phyloP scores from a whole-genome alignment of 1,284 basidiomycete genomes.

The Gymnopus androsaceus region DNA sequence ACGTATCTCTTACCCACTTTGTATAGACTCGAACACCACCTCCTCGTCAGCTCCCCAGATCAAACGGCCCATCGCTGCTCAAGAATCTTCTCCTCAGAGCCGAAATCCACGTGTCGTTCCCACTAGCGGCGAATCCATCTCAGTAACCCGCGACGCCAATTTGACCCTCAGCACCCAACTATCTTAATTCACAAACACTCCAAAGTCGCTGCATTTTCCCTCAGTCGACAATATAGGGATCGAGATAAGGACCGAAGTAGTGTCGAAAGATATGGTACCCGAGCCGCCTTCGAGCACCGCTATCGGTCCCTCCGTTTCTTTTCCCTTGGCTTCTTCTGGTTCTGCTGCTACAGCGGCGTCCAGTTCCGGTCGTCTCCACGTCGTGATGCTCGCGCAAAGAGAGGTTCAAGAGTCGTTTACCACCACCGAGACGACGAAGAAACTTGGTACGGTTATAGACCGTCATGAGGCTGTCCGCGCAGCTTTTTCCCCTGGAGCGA shows the following conservation, averaged over 20 bases:
- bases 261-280: background rate
- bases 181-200: conserved; percentile 17
- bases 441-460: conserved; percentile 6
- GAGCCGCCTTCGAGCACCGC: too few relatives aligned
- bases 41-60: background rate
- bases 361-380: background rate
- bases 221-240: conserved; percentile 13
- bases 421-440: conserved; percentile 4
- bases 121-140: background rate
- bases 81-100: too few relatives aligned
- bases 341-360: too few relatives aligned
- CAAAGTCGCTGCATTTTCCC: conserved; percentile 16
- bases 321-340: too few relatives aligned
- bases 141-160: background rate
- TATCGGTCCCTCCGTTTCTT: background rate
- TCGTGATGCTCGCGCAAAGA: conserved; percentile 11
- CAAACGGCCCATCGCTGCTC: too few relatives aligned
- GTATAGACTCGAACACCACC: too few relatives aligned
- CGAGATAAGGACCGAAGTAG: background rate
- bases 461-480: conserved; percentile 1
- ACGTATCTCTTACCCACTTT: too few relatives aligned
- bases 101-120: too few relatives aligned
- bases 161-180: conserved; percentile 13
- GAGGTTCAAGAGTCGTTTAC: conserved; percentile 8
- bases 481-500: conserved; percentile 4